A percentile compares a stretch with the other conserved stretches of the same genome.
Conservation (phyloP, 805 yeast species). For the Myxozyma neglecta region DNA sequence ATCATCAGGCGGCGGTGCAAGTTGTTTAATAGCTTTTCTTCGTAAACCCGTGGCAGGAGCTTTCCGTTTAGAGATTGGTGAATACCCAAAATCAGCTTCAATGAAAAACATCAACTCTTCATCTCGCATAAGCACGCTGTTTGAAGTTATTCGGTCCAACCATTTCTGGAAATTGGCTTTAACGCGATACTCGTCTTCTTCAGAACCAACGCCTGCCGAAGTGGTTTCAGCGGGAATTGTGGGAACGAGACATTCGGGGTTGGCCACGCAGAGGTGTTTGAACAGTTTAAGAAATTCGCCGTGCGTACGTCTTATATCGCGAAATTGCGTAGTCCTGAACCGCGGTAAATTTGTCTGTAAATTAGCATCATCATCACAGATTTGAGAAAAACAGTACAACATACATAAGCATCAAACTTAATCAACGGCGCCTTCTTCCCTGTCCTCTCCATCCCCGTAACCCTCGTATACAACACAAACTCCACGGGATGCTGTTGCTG, state of each 20-base stretch:
- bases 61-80: slow-evolving; percentile 59
- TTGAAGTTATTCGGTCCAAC: slow-evolving; percentile 71
- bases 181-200: slow-evolving; percentile 68
- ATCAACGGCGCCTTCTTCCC: slow-evolving; percentile 78
- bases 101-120: slow-evolving; percentile 85
- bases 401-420: slow-evolving; percentile 59
- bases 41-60: slow-evolving; percentile 81
- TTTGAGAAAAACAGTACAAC: background rate
- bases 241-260: slow-evolving; percentile 91
- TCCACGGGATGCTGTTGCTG: slow-evolving; percentile 32
- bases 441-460: slow-evolving; percentile 69
- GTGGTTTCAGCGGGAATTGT: slow-evolving; percentile 75
- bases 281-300: slow-evolving; percentile 75
- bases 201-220: slow-evolving; percentile 78
- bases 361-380: background rate
- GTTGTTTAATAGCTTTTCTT: slow-evolving; percentile 87
- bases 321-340: slow-evolving; percentile 67
- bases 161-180: slow-evolving; percentile 70
- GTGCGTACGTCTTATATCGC: slow-evolving; percentile 76
- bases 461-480: slow-evolving; percentile 46
- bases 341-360: slow-evolving; percentile 64
- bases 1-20: slow-evolving; percentile 89
- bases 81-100: slow-evolving; percentile 70
- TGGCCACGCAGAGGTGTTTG: slow-evolving; percentile 72
- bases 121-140: slow-evolving; percentile 80